Base-by-base conservation (phyloP, 1,284 basidiomycete species). In the Rhodotorula sp. region DNA sequence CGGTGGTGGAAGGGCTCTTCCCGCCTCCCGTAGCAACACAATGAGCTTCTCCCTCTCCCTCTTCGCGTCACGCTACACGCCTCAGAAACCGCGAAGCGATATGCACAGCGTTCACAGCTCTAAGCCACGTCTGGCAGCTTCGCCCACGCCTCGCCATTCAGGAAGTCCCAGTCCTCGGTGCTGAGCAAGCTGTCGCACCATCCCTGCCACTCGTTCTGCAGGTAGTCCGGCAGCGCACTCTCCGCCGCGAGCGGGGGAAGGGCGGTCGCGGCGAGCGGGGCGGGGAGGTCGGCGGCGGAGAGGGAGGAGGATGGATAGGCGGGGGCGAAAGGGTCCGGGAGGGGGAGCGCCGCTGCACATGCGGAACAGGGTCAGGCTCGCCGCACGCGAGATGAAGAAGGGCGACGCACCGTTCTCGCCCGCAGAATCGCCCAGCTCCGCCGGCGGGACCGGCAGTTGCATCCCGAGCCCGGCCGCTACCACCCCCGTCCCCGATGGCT, bases 141-240 rank as follows among this genome's bases (percentile, higher is more conserved):
- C 9, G 55, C 34, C 55, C 55, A 56, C 22, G 55, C 34, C 34
- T 36, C 55, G 34, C n/a, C 17, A 27, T 50, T 37, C 22, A 56
- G 29, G 9, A 56, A 56, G 55, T 56, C 55, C 34, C 34, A 56
- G 34, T 56, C 36, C 34, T 56, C 55, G 3, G 34, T 56, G 21
- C 34, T 25, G 21, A 56, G 10, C 55, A 56, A 19, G 8, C 19
- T 34, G 34, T 56, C 55, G 55, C 55, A 56, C 55, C 55, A 56
- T 3, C 55, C 55, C 34, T 56, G 55, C 55, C 55, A 56, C 36
- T 56, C 55, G 36, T 32, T 56, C 55, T 56, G 55, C 22, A 56
- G 44, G 44, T 44, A 44, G 44, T 44, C 44, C 44, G 44, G 44
- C 44, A 44, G 44, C 4, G 44, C 44, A 19, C 44, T 25, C 36